Conservation (phyloP, 257 asterid species). For the Ilex asprella region DNA sequence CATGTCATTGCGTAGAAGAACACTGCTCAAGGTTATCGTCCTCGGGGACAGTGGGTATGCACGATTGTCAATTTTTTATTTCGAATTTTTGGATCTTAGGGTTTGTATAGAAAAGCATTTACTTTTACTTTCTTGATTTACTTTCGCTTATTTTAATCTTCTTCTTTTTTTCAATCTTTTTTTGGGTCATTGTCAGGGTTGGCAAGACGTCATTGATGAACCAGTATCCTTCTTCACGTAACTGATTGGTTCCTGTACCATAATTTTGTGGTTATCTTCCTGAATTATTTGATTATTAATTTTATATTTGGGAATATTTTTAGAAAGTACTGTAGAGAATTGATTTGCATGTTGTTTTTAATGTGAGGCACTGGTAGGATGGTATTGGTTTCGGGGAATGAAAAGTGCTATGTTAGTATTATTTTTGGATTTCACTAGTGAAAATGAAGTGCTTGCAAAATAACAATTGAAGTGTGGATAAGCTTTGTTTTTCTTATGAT, state of each 20-base stretch:
- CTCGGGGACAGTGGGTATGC: constrained; percentile 97
- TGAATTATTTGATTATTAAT: constrained; percentile 1
- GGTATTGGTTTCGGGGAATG: too few species aligned
- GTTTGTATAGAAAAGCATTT: background rate
- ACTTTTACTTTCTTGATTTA: too few species aligned
- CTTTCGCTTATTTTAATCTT: constrained; percentile 4
- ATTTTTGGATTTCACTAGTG: too few species aligned
- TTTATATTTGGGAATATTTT: background rate
- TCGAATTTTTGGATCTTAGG: background rate
- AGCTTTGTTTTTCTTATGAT: constrained; percentile 1
- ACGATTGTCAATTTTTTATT: background rate
- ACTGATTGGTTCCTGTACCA: background rate
- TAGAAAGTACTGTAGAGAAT: too few species aligned
- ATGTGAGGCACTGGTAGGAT: too few species aligned
- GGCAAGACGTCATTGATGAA: constrained; percentile 99
- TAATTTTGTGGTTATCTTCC: background rate
- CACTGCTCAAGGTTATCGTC: constrained; percentile 94
- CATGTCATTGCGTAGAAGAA: constrained; percentile 88
- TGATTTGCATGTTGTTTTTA: too few species aligned
- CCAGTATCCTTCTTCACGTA: constrained; percentile 66
- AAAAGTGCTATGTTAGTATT: too few species aligned
- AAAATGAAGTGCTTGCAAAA: too few species aligned
- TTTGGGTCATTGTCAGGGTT: constrained; percentile 48
- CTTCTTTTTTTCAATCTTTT: constrained; percentile 5
- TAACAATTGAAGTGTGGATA: background rate